Evolutionary conservation across 2,329 filamentous ascomycete genomes (phyloP), one percentile per base, ranked within the genome.

Genomic region (Graphilbum ipis-grandicollis): DNA sequence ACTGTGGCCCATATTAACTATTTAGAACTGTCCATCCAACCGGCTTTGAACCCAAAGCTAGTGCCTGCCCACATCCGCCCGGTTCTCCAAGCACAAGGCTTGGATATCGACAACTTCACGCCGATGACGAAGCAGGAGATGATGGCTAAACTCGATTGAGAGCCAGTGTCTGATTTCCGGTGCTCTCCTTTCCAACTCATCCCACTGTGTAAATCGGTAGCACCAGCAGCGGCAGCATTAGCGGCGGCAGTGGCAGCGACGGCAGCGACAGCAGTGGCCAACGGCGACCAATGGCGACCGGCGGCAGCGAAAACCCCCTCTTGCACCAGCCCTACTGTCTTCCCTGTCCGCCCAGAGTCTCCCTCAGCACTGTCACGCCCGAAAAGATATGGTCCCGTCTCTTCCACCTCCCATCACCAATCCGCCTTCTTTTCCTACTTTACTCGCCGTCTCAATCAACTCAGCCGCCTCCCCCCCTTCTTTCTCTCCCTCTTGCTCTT

Each of bases 91-190:
- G 68, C 77, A 34, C 76, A 75, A 50, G 86, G 83, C 38, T 71
- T 98, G 47, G 86, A 96, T 56, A 84, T 94, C 52, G 84, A 94
- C 59, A 86, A 86, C 57, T 82, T 98, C 59, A 84, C 76, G 49
- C 88, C 88, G 33, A 68, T 98, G 64, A 66, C 79, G 52, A 93
- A 85, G 66, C 79, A 90, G 52, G 84, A 94, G 57, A 96, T 98
- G 90, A 83, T 93, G 65, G 90, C 90, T 41, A 84, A 86, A 59
- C 68, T 98, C 59, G 90, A 98, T 63, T 98, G 79, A 86, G 37
- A 21, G 18, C 28, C 10, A n/a, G n/a, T n/a, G n/a, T n/a, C n/a
- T n/a, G n/a, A n/a, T n/a, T n/a, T n/a, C n/a, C n/a, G n/a, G n/a
- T n/a, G n/a, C n/a, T n/a, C n/a, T n/a, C n/a, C n/a, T n/a, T n/a